Conservation (phyloP, 23 red algal genomes). For the Gracilariopsis chorda region DNA sequence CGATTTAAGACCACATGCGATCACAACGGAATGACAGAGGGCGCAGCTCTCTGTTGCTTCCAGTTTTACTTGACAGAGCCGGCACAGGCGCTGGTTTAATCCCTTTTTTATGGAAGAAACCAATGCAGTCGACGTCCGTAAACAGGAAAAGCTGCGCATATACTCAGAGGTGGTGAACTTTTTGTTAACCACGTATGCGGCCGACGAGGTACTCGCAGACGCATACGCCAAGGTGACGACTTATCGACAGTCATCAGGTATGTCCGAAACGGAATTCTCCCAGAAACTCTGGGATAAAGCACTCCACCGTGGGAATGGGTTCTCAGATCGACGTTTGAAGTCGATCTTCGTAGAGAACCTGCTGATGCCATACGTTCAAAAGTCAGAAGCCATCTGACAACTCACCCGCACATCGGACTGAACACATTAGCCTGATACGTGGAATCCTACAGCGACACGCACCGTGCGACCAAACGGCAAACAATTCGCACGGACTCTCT, state of each 20-base stretch:
- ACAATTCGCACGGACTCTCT: neutral
- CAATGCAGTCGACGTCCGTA: no score
- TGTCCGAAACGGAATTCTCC: neutral
- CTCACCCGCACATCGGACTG: neutral
- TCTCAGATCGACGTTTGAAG: neutral
- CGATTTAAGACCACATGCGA: no score
- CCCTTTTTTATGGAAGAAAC: no score
- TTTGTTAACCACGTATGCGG: neutral
- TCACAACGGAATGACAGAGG: no score
- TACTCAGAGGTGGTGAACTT: conserved; percentile 6
- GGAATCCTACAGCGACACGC: neutral
- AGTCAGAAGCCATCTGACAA: neutral
- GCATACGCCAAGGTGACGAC: neutral
- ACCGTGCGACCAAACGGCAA: neutral
- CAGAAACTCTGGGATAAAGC: neutral
- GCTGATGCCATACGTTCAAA: neutral
- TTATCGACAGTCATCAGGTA: neutral
- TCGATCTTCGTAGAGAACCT: conserved; percentile 11
- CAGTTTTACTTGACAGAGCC: no score
- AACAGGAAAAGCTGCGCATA: no score
- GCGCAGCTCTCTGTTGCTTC: no score
- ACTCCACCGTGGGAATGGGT: neutral
- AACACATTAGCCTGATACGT: neutral
- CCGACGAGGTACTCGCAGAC: neutral
- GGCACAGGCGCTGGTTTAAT: no score